Evolutionary conservation across 208 protist species (phyloP).

Genomic region (Endotrypanum monterogeii): DNA sequence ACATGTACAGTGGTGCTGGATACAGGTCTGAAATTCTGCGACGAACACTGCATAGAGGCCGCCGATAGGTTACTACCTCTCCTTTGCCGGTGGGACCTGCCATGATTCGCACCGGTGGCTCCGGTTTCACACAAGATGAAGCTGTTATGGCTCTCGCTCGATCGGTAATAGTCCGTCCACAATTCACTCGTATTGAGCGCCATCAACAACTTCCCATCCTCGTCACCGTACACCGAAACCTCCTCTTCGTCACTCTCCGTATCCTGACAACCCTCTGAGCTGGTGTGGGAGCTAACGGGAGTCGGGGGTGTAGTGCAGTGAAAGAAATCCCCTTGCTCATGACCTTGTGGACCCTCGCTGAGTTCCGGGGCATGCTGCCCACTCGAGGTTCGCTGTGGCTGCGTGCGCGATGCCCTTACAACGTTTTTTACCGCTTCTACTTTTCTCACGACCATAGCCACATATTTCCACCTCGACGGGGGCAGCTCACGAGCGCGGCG

Average conservation of each 20-base stretch:
- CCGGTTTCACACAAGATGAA: not conserved
- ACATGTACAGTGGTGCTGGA: not conserved
- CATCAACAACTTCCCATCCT: slow-evolving; percentile 1
- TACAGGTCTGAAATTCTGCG: not conserved
- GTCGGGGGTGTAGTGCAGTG: not conserved
- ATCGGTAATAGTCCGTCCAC: slow-evolving; percentile 3
- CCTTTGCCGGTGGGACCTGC: not conserved
- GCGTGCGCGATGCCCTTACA: slow-evolving; percentile 4
- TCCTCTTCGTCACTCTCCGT: not conserved
- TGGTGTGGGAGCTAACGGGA: not conserved
- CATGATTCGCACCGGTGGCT: not conserved
- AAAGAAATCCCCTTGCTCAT: not conserved
- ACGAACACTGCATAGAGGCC: not conserved
- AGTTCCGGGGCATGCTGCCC: not conserved
- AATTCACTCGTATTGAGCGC: slow-evolving; percentile 18
- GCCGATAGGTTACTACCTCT: not conserved
- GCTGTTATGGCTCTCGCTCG: not conserved
- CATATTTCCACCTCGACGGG: slow-evolving; percentile 12
- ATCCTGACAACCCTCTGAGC: not conserved
- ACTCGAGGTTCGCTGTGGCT: not conserved
- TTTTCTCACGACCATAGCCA: not conserved
- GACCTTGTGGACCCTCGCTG: not conserved
- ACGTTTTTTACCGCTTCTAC: slow-evolving; percentile 8
- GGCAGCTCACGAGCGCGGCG: slow-evolving; percentile 13
- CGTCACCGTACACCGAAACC: slow-evolving; percentile 19